phyloP scores from a whole-genome alignment of 768 basidiomycete species.

The Suillus lakei region DNA sequence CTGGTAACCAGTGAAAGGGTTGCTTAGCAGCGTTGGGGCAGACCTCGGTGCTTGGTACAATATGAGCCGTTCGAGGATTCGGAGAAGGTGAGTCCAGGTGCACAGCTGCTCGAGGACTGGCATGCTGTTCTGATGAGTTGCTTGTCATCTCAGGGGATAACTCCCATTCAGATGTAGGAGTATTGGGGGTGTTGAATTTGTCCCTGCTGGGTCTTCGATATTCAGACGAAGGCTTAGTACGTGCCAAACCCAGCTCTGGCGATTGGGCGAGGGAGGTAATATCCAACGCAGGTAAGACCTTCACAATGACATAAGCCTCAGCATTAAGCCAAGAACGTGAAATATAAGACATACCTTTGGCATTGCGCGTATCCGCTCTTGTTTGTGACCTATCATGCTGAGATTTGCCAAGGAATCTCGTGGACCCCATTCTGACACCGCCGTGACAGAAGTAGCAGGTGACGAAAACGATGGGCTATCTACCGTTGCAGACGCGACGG shows the following conservation, averaged over 20 bases:
- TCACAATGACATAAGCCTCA: background rate
- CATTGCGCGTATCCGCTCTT: background rate
- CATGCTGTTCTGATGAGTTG: background rate
- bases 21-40: background rate
- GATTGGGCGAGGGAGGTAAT: background rate
- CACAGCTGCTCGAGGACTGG: background rate
- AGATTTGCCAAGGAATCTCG: background rate
- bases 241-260: background rate
- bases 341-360: background rate
- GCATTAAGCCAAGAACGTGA: background rate
- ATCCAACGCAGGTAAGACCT: constrained; percentile 1
- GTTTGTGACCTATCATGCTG: background rate
- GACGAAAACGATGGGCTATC: background rate
- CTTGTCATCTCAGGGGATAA: background rate
- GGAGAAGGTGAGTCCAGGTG: background rate
- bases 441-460: constrained; percentile 4
- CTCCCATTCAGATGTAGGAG: background rate
- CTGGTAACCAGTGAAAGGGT: background rate
- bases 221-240: background rate
- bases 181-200: background rate
- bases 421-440: constrained; percentile 3
- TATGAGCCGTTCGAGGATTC: background rate
- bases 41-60: background rate
- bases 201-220: background rate
- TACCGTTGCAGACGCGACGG: background rate